Conservation (phyloP, 768 basidiomycete genomes). For the Cystofilobasidium capitatum region DNA sequence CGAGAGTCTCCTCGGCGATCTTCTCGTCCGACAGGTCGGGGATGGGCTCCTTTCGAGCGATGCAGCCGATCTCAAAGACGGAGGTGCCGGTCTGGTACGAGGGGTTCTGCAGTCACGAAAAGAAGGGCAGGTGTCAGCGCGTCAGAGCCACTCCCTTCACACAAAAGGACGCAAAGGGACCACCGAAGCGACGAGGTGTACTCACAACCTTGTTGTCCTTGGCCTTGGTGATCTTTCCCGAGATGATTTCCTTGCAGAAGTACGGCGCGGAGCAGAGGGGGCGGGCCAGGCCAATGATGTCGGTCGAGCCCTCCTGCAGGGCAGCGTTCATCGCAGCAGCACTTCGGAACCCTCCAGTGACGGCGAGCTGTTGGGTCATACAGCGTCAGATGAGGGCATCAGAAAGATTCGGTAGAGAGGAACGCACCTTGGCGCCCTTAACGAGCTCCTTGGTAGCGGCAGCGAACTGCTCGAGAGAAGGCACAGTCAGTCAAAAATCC, state of each 20-base stretch:
- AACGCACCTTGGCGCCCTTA: constrained; percentile 33
- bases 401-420: too few species aligned
- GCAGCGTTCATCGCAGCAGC: constrained; percentile 29
- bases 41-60: constrained; percentile 23
- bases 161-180: too few species aligned
- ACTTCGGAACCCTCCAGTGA: constrained; percentile 39
- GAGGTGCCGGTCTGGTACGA: constrained; percentile 23
- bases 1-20: constrained; percentile 16
- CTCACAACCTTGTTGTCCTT: constrained; percentile 30
- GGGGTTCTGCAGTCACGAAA: neutral
- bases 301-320: constrained; percentile 29
- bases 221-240: constrained; percentile 31
- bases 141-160: too few species aligned
- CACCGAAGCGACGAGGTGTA: neutral
- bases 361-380: too few species aligned
- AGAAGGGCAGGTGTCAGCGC: neutral
- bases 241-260: constrained; percentile 32
- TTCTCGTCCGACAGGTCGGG: constrained; percentile 28
- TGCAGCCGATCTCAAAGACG: constrained; percentile 25
- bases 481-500: neutral
- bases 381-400: too few species aligned
- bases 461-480: constrained; percentile 29
- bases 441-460: constrained; percentile 31
- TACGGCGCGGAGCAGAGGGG: constrained; percentile 37
- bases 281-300: constrained; percentile 35